phyloP scores from a whole-genome alignment of 2,329 filamentous ascomycete species.

The Pezicula neosporulosa region DNA sequence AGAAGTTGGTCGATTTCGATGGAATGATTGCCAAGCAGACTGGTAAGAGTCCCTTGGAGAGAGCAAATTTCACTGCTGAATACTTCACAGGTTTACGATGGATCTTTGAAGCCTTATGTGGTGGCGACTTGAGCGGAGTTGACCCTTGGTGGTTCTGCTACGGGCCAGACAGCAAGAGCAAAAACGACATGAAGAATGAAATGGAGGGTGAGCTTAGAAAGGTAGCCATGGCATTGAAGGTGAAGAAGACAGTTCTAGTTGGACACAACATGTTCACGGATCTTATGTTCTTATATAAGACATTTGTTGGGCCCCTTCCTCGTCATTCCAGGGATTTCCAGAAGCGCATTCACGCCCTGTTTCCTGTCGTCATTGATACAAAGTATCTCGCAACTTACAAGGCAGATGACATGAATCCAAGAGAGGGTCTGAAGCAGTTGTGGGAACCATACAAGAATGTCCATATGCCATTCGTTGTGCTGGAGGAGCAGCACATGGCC shows the following conservation, averaged over 20 bases:
- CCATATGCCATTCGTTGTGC: slow-evolving; percentile 38
- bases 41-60: slow-evolving; percentile 10
- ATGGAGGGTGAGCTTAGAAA: slow-evolving; percentile 13
- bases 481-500: slow-evolving; percentile 29
- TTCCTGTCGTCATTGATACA: slow-evolving; percentile 52
- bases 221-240: slow-evolving; percentile 23
- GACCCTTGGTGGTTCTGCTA: slow-evolving; percentile 36
- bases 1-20: slow-evolving; percentile 12
- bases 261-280: slow-evolving; percentile 66
- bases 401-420: slow-evolving; percentile 33
- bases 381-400: slow-evolving; percentile 50
- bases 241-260: slow-evolving; percentile 41
- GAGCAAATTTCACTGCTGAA: slow-evolving; percentile 33
- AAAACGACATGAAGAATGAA: slow-evolving; percentile 36
- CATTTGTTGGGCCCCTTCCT: slow-evolving; percentile 57
- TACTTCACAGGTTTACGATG: slow-evolving; percentile 20
- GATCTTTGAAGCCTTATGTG: slow-evolving; percentile 28
- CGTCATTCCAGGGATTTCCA: slow-evolving; percentile 50
- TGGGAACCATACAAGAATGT: slow-evolving; percentile 36
- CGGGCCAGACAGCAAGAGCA: slow-evolving; percentile 26
- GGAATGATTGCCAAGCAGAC: slow-evolving; percentile 18
- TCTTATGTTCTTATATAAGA: slow-evolving; percentile 59
- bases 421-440: slow-evolving; percentile 44
- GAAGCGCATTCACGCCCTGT: slow-evolving; percentile 41
- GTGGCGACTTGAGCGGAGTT: slow-evolving; percentile 24